Evolutionary conservation across 768 basidiomycete species (phyloP).

Genomic region (Suillus spraguei): DNA sequence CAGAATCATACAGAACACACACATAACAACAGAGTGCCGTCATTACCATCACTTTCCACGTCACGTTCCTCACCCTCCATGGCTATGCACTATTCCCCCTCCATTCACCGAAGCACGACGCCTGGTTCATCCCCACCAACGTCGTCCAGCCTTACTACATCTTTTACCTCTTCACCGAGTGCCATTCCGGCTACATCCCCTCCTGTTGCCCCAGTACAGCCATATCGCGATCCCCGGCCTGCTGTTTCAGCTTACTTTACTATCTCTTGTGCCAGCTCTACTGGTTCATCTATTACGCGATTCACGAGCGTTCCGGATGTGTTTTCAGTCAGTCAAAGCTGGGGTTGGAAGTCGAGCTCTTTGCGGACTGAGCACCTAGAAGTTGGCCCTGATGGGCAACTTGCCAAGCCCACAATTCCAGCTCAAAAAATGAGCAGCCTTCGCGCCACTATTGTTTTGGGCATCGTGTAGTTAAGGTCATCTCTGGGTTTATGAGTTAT

Average conservation of each 20-base stretch:
- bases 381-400: slow-evolving; percentile 34
- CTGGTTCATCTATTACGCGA: slow-evolving; percentile 79
- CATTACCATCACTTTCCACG: slow-evolving; percentile 34
- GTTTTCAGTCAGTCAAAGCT: slow-evolving; percentile 84
- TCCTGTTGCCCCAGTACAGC: slow-evolving; percentile 56
- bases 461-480: slow-evolving; percentile 55
- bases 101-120: slow-evolving; percentile 49
- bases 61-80: slow-evolving; percentile 27
- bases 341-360: slow-evolving; percentile 87
- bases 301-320: slow-evolving; percentile 87
- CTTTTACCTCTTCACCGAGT: slow-evolving; percentile 25
- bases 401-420: slow-evolving; percentile 33
- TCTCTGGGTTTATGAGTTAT: background rate
- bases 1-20: slow-evolving; percentile 25
- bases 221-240: slow-evolving; percentile 76
- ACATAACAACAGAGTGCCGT: slow-evolving; percentile 31
- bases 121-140: slow-evolving; percentile 35
- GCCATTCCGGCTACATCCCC: slow-evolving; percentile 45
- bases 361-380: slow-evolving; percentile 52
- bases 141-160: slow-evolving; percentile 19
- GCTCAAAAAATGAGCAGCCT: slow-evolving; percentile 57
- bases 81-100: slow-evolving; percentile 43
- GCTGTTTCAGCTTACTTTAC: slow-evolving; percentile 80
- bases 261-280: slow-evolving; percentile 78
- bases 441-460: slow-evolving; percentile 78